A percentile compares a stretch with the other conserved stretches of the same genome.
phyloP scores from a whole-genome alignment of 2,329 filamentous ascomycete genomes.

The Colletotrichum chlorophyti region DNA sequence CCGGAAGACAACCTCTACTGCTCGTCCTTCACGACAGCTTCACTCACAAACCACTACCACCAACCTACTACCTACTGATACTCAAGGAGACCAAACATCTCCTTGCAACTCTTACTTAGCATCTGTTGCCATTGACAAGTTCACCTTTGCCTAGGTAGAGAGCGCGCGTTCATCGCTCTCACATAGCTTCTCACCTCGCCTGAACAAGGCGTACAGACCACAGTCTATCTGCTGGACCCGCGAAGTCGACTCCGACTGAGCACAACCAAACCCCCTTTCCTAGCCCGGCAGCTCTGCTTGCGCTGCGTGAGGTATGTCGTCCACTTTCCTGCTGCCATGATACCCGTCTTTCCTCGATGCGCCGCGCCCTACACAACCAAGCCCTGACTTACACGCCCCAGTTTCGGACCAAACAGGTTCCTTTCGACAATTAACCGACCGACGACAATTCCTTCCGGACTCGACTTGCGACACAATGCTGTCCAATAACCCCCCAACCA shows the following conservation, averaged over 20 bases:
- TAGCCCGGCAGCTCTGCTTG: conserved; percentile 82
- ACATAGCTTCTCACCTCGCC: conserved; percentile 33
- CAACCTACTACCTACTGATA: background rate
- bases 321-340: background rate
- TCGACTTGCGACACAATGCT: conserved; percentile 78
- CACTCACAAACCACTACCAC: background rate
- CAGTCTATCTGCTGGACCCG: conserved; percentile 30
- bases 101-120: conserved; percentile 10
- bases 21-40: conserved; percentile 15
- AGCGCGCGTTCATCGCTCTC: conserved; percentile 13
- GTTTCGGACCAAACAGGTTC: conserved; percentile 59
- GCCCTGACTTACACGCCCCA: conserved; percentile 38
- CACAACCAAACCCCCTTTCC: conserved; percentile 45
- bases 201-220: conserved; percentile 39
- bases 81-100: conserved; percentile 11
- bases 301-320: conserved; percentile 77
- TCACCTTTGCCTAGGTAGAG: conserved; percentile 30
- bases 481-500: conserved; percentile 68
- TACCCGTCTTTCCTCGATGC: too few relatives aligned
- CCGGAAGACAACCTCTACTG: conserved; percentile 22
- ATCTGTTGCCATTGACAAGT: conserved; percentile 23
- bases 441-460: conserved; percentile 67
- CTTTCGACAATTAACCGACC: conserved; percentile 58
- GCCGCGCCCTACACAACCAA: background rate
- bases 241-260: conserved; percentile 56